Evolutionary conservation across 2,329 filamentous ascomycete species (phyloP), one percentile per base, ranked within the genome.

Genomic region (Cryphonectria parasitica): DNA sequence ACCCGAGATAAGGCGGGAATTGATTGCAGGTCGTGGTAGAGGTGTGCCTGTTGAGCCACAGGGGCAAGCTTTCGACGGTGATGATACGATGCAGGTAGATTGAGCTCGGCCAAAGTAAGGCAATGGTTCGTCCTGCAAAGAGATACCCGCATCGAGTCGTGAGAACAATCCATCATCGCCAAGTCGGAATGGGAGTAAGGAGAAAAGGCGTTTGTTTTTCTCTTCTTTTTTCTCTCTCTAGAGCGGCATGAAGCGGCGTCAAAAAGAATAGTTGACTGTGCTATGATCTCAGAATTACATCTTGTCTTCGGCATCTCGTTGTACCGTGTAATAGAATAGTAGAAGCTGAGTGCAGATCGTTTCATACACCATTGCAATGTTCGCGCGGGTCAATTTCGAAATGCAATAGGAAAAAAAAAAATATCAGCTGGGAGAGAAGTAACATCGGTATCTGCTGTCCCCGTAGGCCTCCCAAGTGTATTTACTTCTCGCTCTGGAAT

Each of bases 71-170:
- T 82, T 88, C 75, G 90, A 94, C 75, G 95, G 92, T 13, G 93
- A 98, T 79, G 95, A 98, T 83, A 97, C 94, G 22, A 98, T 98
- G 94, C 85, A 94, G 77, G 87, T 94, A 76, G 90, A 88, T 73
- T 82, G 74, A 73, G 15, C 28, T 34, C 19, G 3, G 17, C 25
- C 4, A 7, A 19, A 49, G 11, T n/a, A 43, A 28, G 8, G 45
- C 45, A n/a, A 34, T 80, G 68, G 75, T 68, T 66, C 17, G 28
- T 54, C 36, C 19, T 17, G 3, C 34, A 67, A 54, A 69, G 54
- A 69, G 45, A 71, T 71, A 72, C 66, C 69, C 66, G 64, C 63
- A 62, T 11, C 34, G 34, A 25, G 58, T 49, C 34, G 28, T 62
- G 62, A 43, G 60, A 1, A 36, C 1, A 22, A 0, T 17, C 2